Evolutionary conservation across 441 rosid genomes (phyloP), one percentile per base, ranked within the genome.

Genomic region (Breynia disticha): DNA sequence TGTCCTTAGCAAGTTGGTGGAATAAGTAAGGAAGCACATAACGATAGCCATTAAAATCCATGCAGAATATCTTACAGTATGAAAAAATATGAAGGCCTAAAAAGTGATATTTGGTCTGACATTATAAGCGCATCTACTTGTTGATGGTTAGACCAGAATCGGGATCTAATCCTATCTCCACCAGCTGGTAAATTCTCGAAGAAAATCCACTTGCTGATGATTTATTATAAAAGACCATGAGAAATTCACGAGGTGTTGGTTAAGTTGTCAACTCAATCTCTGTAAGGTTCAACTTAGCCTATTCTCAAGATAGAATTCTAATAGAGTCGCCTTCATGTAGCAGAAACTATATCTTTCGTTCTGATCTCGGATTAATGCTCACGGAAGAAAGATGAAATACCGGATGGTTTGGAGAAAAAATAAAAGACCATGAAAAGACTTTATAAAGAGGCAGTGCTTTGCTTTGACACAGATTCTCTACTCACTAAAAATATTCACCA

Each of bases 161-260:
- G 54, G 80, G 72, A 77, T 69, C 82, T 62, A 75, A 72, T 77
- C 76, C 73, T 73, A 72, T 77, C 76, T 71, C 75, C 72, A 64
- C 66, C 67, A 62, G 74, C 60, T 55, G 65, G 63, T 67, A 48
- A 64, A 63, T 69, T 57, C 65, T 59, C 38, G 50, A 53, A 56
- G 45, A 66, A 35, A 28, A 47, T 28, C 75, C 64, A 68, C 70
- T 67, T 51, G 74, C 65, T 64, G 64, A 66, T 69, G 76, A 71
- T 56, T 0, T 28, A 60, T 59, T 58, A 60, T 60, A 57, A 50
- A 62, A 59, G 75, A 63, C n/a, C n/a, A n/a, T n/a, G n/a, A n/a
- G n/a, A n/a, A n/a, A n/a, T n/a, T n/a, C n/a, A n/a, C n/a, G n/a
- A n/a, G n/a, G n/a, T n/a, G n/a, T n/a, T n/a, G n/a, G n/a, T n/a